Conservation (phyloP, 345 rosid species). For the Pistacia vera region DNA sequence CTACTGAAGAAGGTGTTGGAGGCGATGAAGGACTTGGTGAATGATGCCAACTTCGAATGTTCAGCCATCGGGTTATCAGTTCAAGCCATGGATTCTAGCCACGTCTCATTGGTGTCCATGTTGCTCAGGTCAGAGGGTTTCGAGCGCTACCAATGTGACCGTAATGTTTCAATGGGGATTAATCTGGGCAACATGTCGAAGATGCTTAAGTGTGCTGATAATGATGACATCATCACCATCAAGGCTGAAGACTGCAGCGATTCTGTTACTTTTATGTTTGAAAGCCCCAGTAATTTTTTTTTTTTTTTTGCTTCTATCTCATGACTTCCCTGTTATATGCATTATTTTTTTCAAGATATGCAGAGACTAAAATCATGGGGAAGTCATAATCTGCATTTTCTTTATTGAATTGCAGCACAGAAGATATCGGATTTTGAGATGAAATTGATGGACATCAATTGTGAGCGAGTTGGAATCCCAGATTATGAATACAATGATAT, state of each 20-base stretch:
- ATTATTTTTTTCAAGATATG: too few relatives aligned
- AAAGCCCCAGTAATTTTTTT: constrained; percentile 77
- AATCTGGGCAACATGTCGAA: constrained; percentile 89
- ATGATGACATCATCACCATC: constrained; percentile 95
- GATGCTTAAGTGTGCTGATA: constrained; percentile 95
- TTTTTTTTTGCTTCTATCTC: too few relatives aligned
- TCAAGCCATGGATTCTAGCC: constrained; percentile 99
- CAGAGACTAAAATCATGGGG: too few relatives aligned
- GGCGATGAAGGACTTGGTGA: constrained; percentile 85
- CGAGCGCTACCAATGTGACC: constrained; percentile 96
- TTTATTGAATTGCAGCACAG: constrained; percentile 52
- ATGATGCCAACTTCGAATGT: constrained; percentile 98
- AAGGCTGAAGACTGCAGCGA: constrained; percentile 97
- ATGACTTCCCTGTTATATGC: too few relatives aligned
- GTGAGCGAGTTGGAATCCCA: constrained; percentile 96
- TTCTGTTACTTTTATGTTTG: constrained; percentile 98
- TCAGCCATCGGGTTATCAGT: constrained; percentile 93
- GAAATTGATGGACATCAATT: constrained; percentile 97
- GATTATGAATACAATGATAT: constrained; percentile 95
- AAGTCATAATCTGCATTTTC: too few relatives aligned
- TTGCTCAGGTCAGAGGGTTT: constrained; percentile 94
- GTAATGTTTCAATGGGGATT: constrained; percentile 96
- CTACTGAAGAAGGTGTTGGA: constrained; percentile 95
- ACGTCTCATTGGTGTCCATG: constrained; percentile 90
- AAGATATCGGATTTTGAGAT: constrained; percentile 94